Evolutionary conservation across 2,329 filamentous ascomycete genomes (phyloP).

Genomic region (Fusarium sp.): DNA sequence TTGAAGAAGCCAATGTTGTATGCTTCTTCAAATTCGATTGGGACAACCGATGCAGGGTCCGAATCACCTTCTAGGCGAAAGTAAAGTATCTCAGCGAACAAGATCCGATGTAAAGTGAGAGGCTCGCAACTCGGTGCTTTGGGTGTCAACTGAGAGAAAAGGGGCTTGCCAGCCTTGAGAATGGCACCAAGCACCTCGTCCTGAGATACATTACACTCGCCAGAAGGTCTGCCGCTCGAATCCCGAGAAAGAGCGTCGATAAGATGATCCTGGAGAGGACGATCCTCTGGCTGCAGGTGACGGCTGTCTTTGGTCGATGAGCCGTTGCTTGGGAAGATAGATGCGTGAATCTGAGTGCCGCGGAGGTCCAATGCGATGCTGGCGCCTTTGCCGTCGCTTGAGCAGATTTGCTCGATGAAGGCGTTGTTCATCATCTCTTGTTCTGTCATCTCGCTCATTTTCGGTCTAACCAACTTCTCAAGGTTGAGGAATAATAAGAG

Average conservation of each 20-base stretch:
- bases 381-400: neutral
- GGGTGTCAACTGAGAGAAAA: neutral
- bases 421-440: neutral
- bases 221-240: neutral
- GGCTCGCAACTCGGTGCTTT: neutral
- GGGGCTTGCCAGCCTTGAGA: neutral
- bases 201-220: neutral
- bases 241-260: neutral
- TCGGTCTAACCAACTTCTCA: neutral
- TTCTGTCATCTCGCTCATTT: neutral
- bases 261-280: neutral
- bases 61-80: neutral
- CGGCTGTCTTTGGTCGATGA: neutral
- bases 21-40: neutral
- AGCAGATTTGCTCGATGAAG: neutral
- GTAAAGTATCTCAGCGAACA: neutral
- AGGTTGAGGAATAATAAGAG: neutral
- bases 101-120: neutral
- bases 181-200: neutral
- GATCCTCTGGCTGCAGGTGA: neutral
- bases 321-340: neutral
- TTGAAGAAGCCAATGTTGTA: neutral
- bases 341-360: neutral
- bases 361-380: neutral
- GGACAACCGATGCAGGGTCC: neutral